Evolutionary conservation across 108 stramenopile species (phyloP).

Genomic region (Ochromonas danica): DNA sequence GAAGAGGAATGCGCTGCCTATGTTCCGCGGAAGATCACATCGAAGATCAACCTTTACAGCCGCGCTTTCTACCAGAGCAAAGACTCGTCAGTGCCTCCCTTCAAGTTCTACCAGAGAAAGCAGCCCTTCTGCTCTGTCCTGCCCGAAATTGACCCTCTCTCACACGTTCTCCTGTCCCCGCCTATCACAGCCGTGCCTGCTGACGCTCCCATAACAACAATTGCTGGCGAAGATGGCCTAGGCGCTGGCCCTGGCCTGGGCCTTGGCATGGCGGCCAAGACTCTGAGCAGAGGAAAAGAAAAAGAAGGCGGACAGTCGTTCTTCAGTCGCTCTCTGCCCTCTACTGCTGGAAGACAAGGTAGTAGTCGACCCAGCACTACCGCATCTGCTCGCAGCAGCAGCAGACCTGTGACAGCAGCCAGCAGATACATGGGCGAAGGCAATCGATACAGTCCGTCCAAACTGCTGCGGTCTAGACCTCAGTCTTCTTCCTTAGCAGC

Average conservation of each 20-base stretch:
- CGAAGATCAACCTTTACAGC: background rate
- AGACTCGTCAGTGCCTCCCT: background rate
- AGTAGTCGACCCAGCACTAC: background rate
- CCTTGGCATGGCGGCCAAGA: background rate
- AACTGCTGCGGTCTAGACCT: no score
- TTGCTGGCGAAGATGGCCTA: background rate
- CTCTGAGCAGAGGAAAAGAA: background rate
- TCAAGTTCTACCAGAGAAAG: background rate
- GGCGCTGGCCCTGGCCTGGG: background rate
- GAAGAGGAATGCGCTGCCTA: background rate
- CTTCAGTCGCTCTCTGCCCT: background rate
- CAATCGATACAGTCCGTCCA: no score
- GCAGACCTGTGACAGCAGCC: no score
- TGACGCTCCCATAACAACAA: background rate
- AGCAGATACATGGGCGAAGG: no score
- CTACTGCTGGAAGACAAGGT: background rate
- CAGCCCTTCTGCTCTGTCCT: no score
- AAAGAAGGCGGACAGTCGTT: background rate
- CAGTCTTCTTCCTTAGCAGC: no score
- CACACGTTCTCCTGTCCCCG: background rate
- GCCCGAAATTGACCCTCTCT: no score
- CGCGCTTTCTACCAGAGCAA: no score
- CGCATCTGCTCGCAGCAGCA: background rate
- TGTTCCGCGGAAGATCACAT: background rate
- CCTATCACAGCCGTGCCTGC: background rate